Percentiles rank a stretch among this genome's conserved stretches.
These are phyloP conservation scores for Coniochaeta sp. DNA, from an alignment of 2,329 filamentous ascomycete genomes.

Conservation along the genomic window DNA sequence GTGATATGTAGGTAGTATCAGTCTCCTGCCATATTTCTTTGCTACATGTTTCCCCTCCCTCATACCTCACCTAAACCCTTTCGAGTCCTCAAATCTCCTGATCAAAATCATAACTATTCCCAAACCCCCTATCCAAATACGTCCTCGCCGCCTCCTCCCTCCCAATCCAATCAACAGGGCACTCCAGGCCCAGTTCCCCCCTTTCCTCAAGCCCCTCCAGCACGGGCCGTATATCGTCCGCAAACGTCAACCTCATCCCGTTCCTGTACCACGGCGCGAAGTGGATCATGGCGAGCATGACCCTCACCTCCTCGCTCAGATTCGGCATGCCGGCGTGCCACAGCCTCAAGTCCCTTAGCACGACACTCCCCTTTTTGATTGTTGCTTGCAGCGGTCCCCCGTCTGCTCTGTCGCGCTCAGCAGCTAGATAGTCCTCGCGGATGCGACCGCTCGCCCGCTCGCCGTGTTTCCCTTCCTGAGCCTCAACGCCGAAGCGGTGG, in stretches of 20 bases:
- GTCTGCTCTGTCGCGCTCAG: constrained; percentile 29
- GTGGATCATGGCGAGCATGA: constrained; percentile 56
- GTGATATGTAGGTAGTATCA: too few species aligned
- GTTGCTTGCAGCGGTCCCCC: constrained; percentile 36
- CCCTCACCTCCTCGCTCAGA: constrained; percentile 36
- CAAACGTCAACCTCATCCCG: constrained; percentile 47
- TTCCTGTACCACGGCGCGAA: constrained; percentile 53
- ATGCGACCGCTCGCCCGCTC: constrained; percentile 40
- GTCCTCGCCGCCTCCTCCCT: constrained; percentile 26
- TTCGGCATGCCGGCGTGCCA: constrained; percentile 63
- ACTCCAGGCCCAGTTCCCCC: constrained; percentile 31
- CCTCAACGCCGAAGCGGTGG: constrained; percentile 32
- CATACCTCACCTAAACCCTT: too few species aligned
- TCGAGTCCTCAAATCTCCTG: constrained; percentile 30
- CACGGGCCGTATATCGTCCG: constrained; percentile 37
- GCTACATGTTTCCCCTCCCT: too few species aligned
- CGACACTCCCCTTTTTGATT: constrained; percentile 46
- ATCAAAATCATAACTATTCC: constrained; percentile 56
- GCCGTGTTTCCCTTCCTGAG: constrained; percentile 28
- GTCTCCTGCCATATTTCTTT: too few species aligned
- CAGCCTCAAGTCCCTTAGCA: constrained; percentile 52
- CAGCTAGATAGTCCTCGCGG: constrained; percentile 30
- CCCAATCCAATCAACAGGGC: constrained; percentile 32
- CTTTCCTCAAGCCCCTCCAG: constrained; percentile 24
- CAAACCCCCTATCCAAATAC: constrained; percentile 51